Percentiles rank a stretch among this genome's conserved stretches.
phyloP scores from a whole-genome alignment of 345 rosid species.

The Eutrema yunnanense region DNA sequence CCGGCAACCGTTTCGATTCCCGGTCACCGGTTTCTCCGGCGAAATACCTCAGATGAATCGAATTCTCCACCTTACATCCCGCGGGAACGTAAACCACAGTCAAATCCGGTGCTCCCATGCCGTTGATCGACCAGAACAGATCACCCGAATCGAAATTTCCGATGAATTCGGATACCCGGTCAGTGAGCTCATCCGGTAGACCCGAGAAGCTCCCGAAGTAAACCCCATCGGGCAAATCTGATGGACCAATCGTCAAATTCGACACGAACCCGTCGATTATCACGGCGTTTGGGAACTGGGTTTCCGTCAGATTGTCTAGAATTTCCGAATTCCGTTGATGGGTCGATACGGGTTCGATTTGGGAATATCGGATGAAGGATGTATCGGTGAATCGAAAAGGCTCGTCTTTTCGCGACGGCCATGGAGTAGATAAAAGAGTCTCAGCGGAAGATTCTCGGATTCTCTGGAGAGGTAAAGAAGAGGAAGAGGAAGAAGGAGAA shows the following conservation, averaged over 20 bases:
- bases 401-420: conserved; percentile 91
- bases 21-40: conserved; percentile 55
- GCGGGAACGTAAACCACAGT: conserved; percentile 73
- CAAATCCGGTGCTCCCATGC: conserved; percentile 84
- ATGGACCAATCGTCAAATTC: conserved; percentile 38
- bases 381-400: conserved; percentile 85
- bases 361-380: conserved; percentile 57
- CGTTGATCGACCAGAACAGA: conserved; percentile 86
- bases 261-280: conserved; percentile 68
- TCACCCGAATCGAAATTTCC: conserved; percentile 70
- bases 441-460: conserved; percentile 65
- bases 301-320: conserved; percentile 26
- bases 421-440: conserved; percentile 64
- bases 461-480: conserved; percentile 49
- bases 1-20: conserved; percentile 50
- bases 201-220: conserved; percentile 63
- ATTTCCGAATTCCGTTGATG: conserved; percentile 35
- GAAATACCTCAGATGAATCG: conserved; percentile 65
- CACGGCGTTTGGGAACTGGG: conserved; percentile 42
- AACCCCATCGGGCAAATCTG: conserved; percentile 66
- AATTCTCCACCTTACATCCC: conserved; percentile 64
- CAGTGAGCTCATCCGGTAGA: conserved; percentile 34
- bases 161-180: conserved; percentile 41
- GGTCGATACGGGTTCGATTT: conserved; percentile 51
- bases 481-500: conserved; percentile 20